Conservation (phyloP, 257 asterid genomes). For the Osmanthus fragrans region DNA sequence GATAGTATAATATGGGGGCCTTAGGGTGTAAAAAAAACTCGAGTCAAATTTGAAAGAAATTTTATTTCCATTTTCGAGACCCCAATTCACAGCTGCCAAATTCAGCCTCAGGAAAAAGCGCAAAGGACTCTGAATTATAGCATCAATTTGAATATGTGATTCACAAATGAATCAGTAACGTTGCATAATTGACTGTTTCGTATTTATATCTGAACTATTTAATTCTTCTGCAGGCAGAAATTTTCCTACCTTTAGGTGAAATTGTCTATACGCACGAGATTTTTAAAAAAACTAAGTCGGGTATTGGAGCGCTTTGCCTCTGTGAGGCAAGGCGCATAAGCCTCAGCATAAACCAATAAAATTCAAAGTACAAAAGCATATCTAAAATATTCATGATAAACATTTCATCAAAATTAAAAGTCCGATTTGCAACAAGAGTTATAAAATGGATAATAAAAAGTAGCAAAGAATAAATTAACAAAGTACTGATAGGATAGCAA, state of each 20-base stretch:
- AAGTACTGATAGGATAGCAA: not conserved
- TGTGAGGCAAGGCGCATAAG: not conserved
- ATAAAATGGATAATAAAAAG: not conserved
- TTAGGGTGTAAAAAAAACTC: not conserved
- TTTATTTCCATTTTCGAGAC: not conserved
- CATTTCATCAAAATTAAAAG: not conserved
- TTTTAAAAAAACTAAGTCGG: not conserved
- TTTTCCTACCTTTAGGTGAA: not conserved
- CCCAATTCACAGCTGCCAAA: conserved; percentile 6
- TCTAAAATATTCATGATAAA: not conserved
- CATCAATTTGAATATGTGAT: not conserved
- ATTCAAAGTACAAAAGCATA: not conserved
- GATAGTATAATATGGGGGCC: not conserved
- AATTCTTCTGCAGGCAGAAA: not conserved
- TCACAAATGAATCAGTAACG: not conserved
- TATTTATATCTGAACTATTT: not conserved
- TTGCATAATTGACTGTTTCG: not conserved
- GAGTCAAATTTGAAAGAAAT: not conserved
- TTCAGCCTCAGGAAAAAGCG: not conserved
- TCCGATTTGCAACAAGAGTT: not conserved
- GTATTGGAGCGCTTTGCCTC: not conserved
- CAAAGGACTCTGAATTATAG: not conserved
- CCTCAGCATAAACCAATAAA: not conserved
- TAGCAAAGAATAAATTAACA: not conserved
- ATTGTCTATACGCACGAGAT: not conserved